Evolutionary conservation across 2,329 filamentous ascomycete genomes (phyloP).

Genomic region (Davidsoniella australis): DNA sequence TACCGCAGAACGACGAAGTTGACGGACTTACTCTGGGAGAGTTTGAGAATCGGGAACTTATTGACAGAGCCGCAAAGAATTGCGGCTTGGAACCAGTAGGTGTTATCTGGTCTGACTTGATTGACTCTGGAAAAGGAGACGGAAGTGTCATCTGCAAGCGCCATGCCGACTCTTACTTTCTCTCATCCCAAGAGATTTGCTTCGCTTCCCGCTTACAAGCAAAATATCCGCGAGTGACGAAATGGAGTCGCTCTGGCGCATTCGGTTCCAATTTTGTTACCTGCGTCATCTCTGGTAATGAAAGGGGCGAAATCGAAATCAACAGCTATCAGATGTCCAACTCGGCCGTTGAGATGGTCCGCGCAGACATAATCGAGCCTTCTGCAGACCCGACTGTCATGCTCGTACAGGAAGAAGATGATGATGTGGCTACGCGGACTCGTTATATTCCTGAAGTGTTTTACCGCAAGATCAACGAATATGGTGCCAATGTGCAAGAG

Average conservation of each 20-base stretch:
- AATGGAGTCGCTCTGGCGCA: conserved; percentile 88
- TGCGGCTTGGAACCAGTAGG: conserved; percentile 82
- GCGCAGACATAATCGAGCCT: conserved; percentile 84
- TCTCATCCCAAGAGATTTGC: conserved; percentile 79
- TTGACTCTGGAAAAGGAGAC: conserved; percentile 65
- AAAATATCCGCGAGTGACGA: conserved; percentile 72
- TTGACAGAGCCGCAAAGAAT: conserved; percentile 62
- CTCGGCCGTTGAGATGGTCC: conserved; percentile 90
- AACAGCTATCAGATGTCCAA: conserved; percentile 92
- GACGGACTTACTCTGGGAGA: conserved; percentile 74
- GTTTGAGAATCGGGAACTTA: conserved; percentile 69
- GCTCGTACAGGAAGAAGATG: conserved; percentile 85
- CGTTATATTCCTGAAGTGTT: conserved; percentile 97
- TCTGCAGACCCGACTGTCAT: conserved; percentile 86
- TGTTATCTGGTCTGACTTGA: conserved; percentile 84
- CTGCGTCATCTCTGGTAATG: conserved; percentile 86
- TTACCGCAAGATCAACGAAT: conserved; percentile 89
- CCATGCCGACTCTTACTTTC: conserved; percentile 85
- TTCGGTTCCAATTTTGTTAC: conserved; percentile 97
- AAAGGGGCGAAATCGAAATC: conserved; percentile 72
- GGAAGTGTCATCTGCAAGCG: conserved; percentile 87
- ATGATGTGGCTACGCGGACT: conserved; percentile 34
- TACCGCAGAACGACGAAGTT: conserved; percentile 73
- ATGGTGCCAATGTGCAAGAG: conserved; percentile 88
- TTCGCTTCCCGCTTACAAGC: conserved; percentile 82